phyloP scores from a whole-genome alignment of 139 green algal genomes.

The Edaphochlamys debaryana region DNA sequence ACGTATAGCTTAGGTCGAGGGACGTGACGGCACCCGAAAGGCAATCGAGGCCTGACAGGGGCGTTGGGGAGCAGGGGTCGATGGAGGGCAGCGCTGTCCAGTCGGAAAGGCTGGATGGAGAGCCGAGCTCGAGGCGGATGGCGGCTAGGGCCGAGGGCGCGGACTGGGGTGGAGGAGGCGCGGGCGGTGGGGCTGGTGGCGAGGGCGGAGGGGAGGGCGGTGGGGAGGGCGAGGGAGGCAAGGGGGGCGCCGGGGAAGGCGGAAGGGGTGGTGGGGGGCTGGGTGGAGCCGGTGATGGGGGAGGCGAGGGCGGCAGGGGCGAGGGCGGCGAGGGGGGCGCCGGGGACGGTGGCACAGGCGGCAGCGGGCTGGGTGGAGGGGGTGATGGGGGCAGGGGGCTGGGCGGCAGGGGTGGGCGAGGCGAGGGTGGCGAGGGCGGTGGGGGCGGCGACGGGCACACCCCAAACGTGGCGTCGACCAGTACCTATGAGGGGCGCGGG shows the following conservation, averaged over 20 bases:
- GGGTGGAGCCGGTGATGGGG: background rate
- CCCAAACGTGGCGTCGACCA: no score
- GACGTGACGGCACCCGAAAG: no score
- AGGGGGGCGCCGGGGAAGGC: background rate
- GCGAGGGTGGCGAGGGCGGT: background rate
- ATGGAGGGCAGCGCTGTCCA: background rate
- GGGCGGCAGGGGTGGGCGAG: no score
- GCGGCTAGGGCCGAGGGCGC: background rate
- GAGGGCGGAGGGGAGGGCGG: no score
- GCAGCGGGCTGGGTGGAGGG: no score
- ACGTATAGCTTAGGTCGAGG: background rate
- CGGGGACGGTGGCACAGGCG: background rate
- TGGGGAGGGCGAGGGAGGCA: no score
- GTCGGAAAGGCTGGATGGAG: background rate
- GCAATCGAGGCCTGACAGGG: background rate
- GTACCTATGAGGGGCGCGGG: no score
- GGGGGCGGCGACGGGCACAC: background rate
- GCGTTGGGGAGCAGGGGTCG: background rate
- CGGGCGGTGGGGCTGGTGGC: background rate
- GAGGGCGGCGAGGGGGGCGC: background rate
- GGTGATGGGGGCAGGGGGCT: background rate
- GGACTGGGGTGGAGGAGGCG: background rate
- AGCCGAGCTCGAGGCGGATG: background rate
- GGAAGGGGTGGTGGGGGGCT: background rate
- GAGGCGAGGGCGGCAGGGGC: background rate